Conservation (phyloP, 2,329 filamentous ascomycete species). For the Massarina eburnea region DNA sequence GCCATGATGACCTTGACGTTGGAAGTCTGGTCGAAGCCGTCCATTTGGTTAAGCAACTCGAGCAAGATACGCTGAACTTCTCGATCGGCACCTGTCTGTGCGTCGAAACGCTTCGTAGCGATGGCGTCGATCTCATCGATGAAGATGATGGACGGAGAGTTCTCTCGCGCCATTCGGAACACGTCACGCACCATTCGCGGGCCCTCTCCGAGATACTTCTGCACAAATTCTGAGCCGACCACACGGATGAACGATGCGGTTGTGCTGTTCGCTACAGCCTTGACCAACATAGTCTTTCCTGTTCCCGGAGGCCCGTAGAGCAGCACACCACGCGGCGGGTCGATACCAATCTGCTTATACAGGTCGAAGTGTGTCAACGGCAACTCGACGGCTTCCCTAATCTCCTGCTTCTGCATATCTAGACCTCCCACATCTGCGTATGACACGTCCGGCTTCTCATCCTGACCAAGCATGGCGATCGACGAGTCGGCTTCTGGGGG, state of each 20-base stretch:
- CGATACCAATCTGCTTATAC: conserved; percentile 99
- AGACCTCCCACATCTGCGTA: conserved; percentile 97
- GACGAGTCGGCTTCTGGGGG: conserved; percentile 98
- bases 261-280: conserved; percentile 97
- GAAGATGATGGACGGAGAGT: conserved; percentile 98
- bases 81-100: conserved; percentile 94
- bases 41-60: conserved; percentile 98
- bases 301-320: conserved; percentile 95
- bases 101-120: conserved; percentile 98
- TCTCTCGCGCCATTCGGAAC: conserved; percentile 98
- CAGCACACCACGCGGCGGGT: conserved; percentile 92
- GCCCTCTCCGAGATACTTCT: conserved; percentile 97
- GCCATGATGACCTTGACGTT: conserved; percentile 99
- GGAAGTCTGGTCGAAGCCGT: conserved; percentile 97
- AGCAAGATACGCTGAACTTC: conserved; percentile 98
- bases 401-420: conserved; percentile 99
- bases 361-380: conserved; percentile 97
- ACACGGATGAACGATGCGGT: conserved; percentile 98
- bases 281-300: conserved; percentile 96
- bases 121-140: conserved; percentile 99
- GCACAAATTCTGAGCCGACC: conserved; percentile 96
- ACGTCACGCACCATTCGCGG: conserved; percentile 99
- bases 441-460: conserved; percentile 97
- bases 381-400: conserved; percentile 94
- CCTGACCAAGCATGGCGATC: conserved; percentile 93